Base-by-base conservation (phyloP, 1,284 basidiomycete genomes). In the Leccinum griseonigrum region DNA sequence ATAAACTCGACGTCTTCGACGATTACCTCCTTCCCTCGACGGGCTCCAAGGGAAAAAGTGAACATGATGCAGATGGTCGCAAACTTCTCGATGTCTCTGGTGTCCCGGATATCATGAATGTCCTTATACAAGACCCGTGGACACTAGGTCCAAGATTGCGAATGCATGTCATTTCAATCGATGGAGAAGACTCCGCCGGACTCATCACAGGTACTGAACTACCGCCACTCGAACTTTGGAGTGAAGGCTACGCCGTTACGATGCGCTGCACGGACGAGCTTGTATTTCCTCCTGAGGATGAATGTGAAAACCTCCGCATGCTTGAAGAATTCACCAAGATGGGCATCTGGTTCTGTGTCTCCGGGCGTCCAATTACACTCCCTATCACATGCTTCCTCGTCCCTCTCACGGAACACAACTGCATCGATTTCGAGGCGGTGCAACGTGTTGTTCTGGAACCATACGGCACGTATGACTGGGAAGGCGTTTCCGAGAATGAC, bases 1-100 rank as follows among this genome's bases (percentile, higher is more conserved):
- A 88, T 64, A 77, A 79, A 43, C 76, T 91, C n/a, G 83, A 87
- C 54, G 86, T 92, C 5, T 88, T 94, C 67, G 88, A 95, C 67
- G 85, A 92, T 59, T 87, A 91, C 68, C 81, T 95, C 2, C 79
- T 93, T 9, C 92, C 93, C 11, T 74, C 78, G 31, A 75, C 79
- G 1, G 80, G 77, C 55, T 73, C 72, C 60, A 76, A 75, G 55
- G 78, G 77, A 26, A 77, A 77, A 52, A 81, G 77, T 18, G 78
- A 80, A 22, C 78, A 82, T 58, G 85, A 86, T 64, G 83, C 78
- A 1, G 81, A 87, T 62, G 83, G 83, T 1, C 69, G 77, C 40
- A 71, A 72, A 1, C 74, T 85, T 53, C 66, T 69, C 18, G 77
- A 83, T 63, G 73, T 81, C 56, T 74, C 72, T 18, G 67, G 76